A percentile compares a stretch with the other conserved stretches of the same genome.
Evolutionary conservation across 1,284 basidiomycete genomes (phyloP).

Genomic region (Inonotus hispidus): DNA sequence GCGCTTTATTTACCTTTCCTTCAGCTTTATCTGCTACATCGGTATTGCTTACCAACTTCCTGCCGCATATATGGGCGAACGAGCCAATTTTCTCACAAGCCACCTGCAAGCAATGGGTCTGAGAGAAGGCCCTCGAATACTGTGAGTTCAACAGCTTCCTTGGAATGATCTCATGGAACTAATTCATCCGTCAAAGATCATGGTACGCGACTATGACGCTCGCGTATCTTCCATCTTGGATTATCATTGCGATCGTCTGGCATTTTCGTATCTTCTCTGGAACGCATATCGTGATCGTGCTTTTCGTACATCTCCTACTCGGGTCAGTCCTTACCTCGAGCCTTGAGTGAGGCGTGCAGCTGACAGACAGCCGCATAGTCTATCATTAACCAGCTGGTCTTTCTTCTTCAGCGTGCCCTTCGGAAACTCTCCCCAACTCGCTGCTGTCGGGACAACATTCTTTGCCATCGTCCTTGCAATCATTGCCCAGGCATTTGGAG

Average conservation of each 20-base stretch:
- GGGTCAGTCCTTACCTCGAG: constrained; percentile 31
- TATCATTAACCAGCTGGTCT: constrained; percentile 64
- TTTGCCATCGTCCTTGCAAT: constrained; percentile 62
- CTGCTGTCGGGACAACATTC: constrained; percentile 64
- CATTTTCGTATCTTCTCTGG: constrained; percentile 56
- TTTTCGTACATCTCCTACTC: constrained; percentile 61
- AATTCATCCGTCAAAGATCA: constrained; percentile 37
- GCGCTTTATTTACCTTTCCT: neutral
- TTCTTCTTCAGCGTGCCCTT: constrained; percentile 66
- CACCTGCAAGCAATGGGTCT: constrained; percentile 76
- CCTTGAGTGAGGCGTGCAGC: neutral
- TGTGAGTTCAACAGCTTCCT: constrained; percentile 33
- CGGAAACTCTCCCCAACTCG: constrained; percentile 67
- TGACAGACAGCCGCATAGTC: constrained; percentile 20
- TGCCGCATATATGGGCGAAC: constrained; percentile 57
- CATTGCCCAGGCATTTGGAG: constrained; percentile 53
- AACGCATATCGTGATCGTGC: constrained; percentile 55
- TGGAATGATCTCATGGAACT: neutral
- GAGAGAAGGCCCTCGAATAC: constrained; percentile 56
- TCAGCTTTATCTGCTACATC: constrained; percentile 58
- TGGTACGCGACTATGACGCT: constrained; percentile 58
- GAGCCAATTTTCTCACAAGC: constrained; percentile 53
- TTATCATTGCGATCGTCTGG: constrained; percentile 59
- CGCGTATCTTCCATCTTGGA: constrained; percentile 62
- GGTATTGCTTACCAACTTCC: constrained; percentile 71